Conservation (phyloP, 768 basidiomycete genomes). For the Brasilioporus rufonigricans region DNA sequence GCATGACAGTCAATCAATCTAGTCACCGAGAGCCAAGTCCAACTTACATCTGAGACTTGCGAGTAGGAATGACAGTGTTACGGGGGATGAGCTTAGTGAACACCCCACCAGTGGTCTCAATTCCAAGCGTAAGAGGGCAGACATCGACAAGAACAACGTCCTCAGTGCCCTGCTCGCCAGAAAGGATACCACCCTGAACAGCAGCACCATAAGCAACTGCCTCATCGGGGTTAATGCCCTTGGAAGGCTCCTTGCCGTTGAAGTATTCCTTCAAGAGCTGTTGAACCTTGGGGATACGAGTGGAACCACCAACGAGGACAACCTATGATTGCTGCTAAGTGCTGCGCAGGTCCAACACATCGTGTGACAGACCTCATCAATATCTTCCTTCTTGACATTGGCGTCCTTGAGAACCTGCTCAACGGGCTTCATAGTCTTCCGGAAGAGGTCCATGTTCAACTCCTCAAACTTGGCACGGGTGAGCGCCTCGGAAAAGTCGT, state of each 20-base stretch:
- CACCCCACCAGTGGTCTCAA: slow-evolving; percentile 97
- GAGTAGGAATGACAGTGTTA: slow-evolving; percentile 97
- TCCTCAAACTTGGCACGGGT: slow-evolving; percentile 99
- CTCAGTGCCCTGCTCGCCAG: slow-evolving; percentile 86
- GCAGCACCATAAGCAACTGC: slow-evolving; percentile 99
- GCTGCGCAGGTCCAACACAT: rapidly evolving
- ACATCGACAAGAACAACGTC: slow-evolving; percentile 96
- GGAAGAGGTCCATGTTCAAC: slow-evolving; percentile 97
- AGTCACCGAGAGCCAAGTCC: background rate
- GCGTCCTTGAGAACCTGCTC: slow-evolving; percentile 99
- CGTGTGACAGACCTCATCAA: slow-evolving; percentile 67
- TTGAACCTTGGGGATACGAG: slow-evolving; percentile 99
- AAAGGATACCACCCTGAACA: slow-evolving; percentile 97
- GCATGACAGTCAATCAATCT: background rate
- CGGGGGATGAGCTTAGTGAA: slow-evolving; percentile 97
- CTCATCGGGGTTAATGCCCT: slow-evolving; percentile 99
- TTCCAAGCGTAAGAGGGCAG: slow-evolving; percentile 95
- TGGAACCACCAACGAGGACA: slow-evolving; percentile 94
- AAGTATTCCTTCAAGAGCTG: slow-evolving; percentile 98
- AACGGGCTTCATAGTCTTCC: slow-evolving; percentile 99
- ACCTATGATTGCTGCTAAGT: slow-evolving; percentile 39
- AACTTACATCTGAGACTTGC: slow-evolving; percentile 87
- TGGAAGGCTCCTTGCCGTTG: slow-evolving; percentile 93
- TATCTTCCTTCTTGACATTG: slow-evolving; percentile 95
- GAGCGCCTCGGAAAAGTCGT: slow-evolving; percentile 95